A percentile compares a stretch with the other conserved stretches of the same genome.
These are phyloP conservation scores for Lathyrus oleraceus DNA, from an alignment of 306 rosid genomes.

Conservation along the genomic window DNA sequence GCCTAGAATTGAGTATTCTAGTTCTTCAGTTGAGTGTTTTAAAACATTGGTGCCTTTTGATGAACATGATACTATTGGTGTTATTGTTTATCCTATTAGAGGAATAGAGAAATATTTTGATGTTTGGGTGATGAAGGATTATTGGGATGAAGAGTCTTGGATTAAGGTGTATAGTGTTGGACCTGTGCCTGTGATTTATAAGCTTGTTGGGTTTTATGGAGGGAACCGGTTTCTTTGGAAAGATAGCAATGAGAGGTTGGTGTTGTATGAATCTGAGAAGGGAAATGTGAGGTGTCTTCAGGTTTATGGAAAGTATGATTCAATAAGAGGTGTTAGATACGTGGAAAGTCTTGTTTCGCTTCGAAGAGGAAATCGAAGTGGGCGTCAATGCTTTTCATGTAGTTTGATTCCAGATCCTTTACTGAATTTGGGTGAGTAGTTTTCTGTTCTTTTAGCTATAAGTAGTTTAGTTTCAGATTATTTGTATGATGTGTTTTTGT, in stretches of 20 bases:
- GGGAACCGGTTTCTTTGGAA: conserved; percentile 31
- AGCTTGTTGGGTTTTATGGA: conserved; percentile 35
- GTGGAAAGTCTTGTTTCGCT: conserved; percentile 37
- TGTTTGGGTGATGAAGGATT: conserved; percentile 41
- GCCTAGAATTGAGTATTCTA: neutral
- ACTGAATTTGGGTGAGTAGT: conserved; percentile 6
- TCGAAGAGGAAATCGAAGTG: neutral
- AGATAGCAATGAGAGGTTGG: conserved; percentile 19
- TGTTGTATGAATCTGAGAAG: neutral
- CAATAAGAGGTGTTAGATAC: conserved; percentile 24
- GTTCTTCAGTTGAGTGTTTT: neutral
- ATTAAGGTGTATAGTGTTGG: conserved; percentile 34
- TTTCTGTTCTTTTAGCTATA: neutral
- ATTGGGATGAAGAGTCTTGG: conserved; percentile 39
- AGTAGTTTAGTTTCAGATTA: conserved; percentile 1
- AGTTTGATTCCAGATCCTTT: conserved; percentile 29
- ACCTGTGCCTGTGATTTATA: conserved; percentile 25
- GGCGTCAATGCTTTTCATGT: conserved; percentile 17
- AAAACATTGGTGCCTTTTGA: conserved; percentile 26
- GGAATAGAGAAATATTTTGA: conserved; percentile 27
- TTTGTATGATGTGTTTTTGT: too few species aligned
- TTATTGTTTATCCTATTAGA: conserved; percentile 13
- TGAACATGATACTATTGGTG: conserved; percentile 18
- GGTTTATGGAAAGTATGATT: conserved; percentile 38
- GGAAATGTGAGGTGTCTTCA: conserved; percentile 20